Conservation (phyloP, 371 early-diverging fungal genomes). For the Mucor saturninus region DNA sequence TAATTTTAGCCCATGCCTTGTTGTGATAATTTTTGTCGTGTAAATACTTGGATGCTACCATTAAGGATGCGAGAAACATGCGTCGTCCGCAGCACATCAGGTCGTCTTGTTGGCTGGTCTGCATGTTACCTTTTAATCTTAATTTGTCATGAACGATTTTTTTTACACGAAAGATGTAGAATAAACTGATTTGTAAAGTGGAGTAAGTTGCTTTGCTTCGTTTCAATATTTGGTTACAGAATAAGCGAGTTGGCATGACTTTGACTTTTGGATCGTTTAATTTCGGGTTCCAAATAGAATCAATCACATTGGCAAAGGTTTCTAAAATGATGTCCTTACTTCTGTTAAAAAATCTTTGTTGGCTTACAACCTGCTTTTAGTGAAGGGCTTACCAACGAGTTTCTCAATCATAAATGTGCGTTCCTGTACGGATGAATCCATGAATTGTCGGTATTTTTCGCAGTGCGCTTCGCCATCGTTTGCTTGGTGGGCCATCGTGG, state of each 20-base stretch:
- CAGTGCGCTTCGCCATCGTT: slow-evolving; percentile 15
- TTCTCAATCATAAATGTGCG: slow-evolving; percentile 44
- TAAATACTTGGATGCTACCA: slow-evolving; percentile 76
- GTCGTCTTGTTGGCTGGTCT: slow-evolving; percentile 28
- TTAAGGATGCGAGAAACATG: slow-evolving; percentile 74
- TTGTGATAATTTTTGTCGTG: slow-evolving; percentile 76
- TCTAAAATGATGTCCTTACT: slow-evolving; percentile 12
- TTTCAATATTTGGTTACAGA: slow-evolving; percentile 75
- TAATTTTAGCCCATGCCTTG: slow-evolving; percentile 75
- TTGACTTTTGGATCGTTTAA: slow-evolving; percentile 49
- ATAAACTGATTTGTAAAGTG: slow-evolving; percentile 74
- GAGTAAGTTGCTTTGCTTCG: slow-evolving; percentile 77
- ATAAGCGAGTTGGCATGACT: slow-evolving; percentile 49
- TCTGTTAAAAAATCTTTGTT: not conserved
- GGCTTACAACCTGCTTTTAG: not conserved
- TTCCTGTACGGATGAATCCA: slow-evolving; percentile 38
- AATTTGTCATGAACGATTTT: slow-evolving; percentile 40
- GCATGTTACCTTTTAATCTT: slow-evolving; percentile 13
- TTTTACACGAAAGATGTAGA: slow-evolving; percentile 65
- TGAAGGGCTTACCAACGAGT: slow-evolving; percentile 34
- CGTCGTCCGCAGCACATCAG: slow-evolving; percentile 71
- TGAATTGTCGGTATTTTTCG: slow-evolving; percentile 36
- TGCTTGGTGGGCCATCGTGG: not conserved
- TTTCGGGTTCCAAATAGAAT: slow-evolving; percentile 51
- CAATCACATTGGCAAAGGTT: slow-evolving; percentile 36